phyloP scores from a whole-genome alignment of 345 rosid genomes.

The Sonneratia caseolaris region DNA sequence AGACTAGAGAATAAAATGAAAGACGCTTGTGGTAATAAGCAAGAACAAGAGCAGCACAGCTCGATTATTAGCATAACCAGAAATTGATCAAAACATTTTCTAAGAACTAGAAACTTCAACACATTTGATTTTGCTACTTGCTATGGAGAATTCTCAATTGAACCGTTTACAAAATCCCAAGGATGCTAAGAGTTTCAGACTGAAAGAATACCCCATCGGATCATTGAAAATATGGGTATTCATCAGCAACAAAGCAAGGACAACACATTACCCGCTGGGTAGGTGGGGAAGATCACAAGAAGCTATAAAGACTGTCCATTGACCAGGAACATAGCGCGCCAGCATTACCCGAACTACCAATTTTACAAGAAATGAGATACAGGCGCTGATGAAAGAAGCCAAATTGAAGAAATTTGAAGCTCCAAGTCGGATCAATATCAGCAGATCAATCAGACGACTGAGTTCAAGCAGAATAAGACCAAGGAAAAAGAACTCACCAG shows the following conservation, averaged over 20 bases:
- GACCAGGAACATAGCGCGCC: background rate
- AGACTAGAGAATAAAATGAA: background rate
- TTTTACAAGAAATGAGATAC: background rate
- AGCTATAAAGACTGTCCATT: background rate
- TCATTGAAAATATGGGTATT: background rate
- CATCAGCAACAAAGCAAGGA: background rate
- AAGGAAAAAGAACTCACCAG: conserved; percentile 37
- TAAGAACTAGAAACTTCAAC: background rate
- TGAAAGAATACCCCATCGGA: background rate
- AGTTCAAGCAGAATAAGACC: background rate
- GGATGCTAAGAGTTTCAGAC: background rate
- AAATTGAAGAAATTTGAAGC: background rate
- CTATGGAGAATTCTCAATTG: background rate
- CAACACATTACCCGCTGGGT: background rate
- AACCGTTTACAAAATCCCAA: background rate
- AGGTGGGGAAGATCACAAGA: background rate
- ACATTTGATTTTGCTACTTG: background rate
- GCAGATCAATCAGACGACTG: background rate
- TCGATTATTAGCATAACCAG: background rate
- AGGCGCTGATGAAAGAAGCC: background rate
- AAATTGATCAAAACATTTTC: background rate
- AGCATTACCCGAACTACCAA: background rate
- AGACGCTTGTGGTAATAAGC: background rate
- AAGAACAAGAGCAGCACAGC: background rate
- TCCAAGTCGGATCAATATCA: background rate